Conservation (phyloP, 768 basidiomycete species). For the Hericium rajendrae region DNA sequence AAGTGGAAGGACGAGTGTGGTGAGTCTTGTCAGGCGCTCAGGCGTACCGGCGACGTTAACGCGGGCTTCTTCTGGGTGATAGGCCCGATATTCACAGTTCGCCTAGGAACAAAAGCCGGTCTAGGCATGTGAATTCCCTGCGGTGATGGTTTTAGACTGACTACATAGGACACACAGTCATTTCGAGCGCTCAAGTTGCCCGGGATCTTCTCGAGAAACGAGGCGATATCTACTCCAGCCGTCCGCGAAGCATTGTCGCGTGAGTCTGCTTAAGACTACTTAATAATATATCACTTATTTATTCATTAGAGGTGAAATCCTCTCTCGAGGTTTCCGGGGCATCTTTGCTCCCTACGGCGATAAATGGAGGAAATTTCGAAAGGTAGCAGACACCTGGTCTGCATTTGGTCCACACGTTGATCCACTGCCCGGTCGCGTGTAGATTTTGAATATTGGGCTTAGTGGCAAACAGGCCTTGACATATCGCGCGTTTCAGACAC, state of each 20-base stretch:
- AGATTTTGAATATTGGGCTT: conserved; percentile 8
- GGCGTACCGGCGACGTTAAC: not conserved
- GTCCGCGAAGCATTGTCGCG: conserved; percentile 8
- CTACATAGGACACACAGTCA: not conserved
- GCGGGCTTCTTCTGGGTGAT: not conserved
- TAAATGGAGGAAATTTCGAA: conserved; percentile 7
- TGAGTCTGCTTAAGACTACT: not conserved
- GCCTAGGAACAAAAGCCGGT: not conserved
- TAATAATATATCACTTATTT: not conserved
- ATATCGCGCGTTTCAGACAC: not conserved
- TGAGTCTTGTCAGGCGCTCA: not conserved
- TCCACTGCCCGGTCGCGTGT: not conserved
- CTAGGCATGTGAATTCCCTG: not conserved
- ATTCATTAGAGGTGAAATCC: conserved; percentile 5
- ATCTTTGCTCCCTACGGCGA: conserved; percentile 2
- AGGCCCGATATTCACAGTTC: conserved; percentile 10
- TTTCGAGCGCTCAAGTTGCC: conserved; percentile 1
- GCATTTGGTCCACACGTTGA: not conserved
- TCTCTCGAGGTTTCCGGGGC: conserved; percentile 7
- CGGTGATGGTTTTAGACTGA: not conserved
- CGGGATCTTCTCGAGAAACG: conserved; percentile 8
- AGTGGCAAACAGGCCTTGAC: not conserved
- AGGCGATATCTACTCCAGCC: conserved; percentile 11
- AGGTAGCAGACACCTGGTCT: not conserved
- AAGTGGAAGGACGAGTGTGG: not conserved